Percentiles rank a stretch among this genome's conserved stretches.
Conservation (phyloP, 257 asterid genomes). For the Solanum corneliomulleri region DNA sequence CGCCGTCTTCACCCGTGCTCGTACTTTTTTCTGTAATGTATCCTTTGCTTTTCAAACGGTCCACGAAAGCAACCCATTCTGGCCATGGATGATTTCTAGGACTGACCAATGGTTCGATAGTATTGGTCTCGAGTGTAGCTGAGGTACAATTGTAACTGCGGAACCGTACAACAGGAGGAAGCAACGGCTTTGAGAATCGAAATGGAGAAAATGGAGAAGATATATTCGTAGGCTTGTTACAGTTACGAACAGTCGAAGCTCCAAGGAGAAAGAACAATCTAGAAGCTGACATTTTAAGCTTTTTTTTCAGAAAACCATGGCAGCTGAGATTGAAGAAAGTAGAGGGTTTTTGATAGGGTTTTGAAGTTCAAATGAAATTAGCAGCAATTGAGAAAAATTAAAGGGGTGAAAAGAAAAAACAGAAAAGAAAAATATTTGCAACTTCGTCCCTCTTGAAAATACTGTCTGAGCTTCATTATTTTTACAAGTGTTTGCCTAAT, state of each 20-base stretch:
- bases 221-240: not conserved
- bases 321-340: not conserved
- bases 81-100: conserved; percentile 75
- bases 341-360: not conserved
- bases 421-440: not conserved
- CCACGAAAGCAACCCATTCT: conserved; percentile 76
- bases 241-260: conserved; percentile 29
- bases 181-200: conserved; percentile 8
- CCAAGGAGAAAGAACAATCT: conserved; percentile 38
- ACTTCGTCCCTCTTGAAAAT: not conserved
- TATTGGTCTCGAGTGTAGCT: not conserved
- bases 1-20: conserved; percentile 2
- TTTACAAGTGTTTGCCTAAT: not conserved
- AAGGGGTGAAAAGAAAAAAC: not conserved
- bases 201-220: conserved; percentile 7
- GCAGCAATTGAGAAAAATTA: not conserved
- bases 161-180: conserved; percentile 16
- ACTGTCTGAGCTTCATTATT: not conserved
- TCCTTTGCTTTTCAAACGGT: conserved; percentile 58
- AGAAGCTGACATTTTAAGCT: conserved; percentile 26
- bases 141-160: conserved; percentile 39
- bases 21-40: conserved; percentile 22
- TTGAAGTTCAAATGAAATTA: not conserved
- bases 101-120: conserved; percentile 1
- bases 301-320: not conserved